A percentile compares a stretch with the other conserved stretches of the same genome.
phyloP scores from a whole-genome alignment of 1,284 basidiomycete species.

The Moesziomyces sp. region DNA sequence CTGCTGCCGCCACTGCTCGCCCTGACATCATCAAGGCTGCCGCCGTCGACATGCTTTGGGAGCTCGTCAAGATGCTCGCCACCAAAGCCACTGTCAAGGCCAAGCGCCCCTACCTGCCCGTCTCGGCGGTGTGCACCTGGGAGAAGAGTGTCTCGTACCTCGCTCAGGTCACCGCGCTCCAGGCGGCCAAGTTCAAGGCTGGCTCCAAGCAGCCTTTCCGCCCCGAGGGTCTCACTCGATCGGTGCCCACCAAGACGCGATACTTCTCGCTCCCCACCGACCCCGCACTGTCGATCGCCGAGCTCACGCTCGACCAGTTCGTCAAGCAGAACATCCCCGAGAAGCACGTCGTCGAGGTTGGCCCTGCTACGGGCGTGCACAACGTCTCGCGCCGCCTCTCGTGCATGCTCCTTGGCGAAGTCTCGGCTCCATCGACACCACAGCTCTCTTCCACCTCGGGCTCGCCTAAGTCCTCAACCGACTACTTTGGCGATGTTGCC shows the following conservation, averaged over 20 bases:
- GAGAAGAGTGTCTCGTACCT: constrained; percentile 44
- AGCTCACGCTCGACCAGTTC: constrained; percentile 41
- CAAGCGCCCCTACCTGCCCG: constrained; percentile 47
- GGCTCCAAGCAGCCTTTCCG: constrained; percentile 37
- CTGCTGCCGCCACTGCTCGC: constrained; percentile 17
- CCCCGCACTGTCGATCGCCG: constrained; percentile 27
- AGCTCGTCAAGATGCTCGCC: constrained; percentile 47
- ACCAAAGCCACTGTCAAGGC: constrained; percentile 37
- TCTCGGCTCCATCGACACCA: constrained; percentile 22
- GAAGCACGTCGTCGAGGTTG: constrained; percentile 26
- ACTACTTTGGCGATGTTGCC: constrained; percentile 29
- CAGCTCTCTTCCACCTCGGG: constrained; percentile 17
- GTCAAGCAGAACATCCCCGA: constrained; percentile 44
- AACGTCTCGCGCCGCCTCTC: constrained; percentile 44
- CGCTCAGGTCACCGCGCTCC: constrained; percentile 40
- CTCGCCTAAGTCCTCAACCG: constrained; percentile 19
- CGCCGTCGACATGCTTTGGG: constrained; percentile 48
- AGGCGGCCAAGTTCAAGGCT: constrained; percentile 43
- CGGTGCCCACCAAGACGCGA: constrained; percentile 33
- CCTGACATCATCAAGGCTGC: constrained; percentile 35
- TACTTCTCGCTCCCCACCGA: constrained; percentile 49
- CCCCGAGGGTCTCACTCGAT: constrained; percentile 19
- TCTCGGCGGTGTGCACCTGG: constrained; percentile 53
- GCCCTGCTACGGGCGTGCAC: constrained; percentile 19
- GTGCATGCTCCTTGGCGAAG: constrained; percentile 33